A percentile compares a stretch with the other conserved stretches of the same genome.
Evolutionary conservation across 352 stramenopile species (phyloP).

Genomic region (Halophytophthora polymorphica): DNA sequence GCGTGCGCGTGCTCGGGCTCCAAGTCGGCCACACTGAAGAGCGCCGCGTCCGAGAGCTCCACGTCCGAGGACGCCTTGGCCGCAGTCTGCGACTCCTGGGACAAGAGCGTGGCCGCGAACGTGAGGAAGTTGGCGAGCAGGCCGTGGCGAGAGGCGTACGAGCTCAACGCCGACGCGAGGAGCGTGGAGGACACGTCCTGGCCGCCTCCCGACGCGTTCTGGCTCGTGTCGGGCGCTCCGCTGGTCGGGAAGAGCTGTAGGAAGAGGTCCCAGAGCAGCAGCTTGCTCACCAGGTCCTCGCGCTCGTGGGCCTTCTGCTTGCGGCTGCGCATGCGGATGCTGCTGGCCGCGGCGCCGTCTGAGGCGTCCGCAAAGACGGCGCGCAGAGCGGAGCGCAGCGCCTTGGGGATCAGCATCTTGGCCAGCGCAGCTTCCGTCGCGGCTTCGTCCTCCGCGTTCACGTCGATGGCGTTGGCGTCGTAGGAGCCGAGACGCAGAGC

Average conservation of each 20-base stretch:
- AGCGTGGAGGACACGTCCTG: conserved; percentile 29
- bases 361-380: conserved; percentile 39
- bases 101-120: conserved; percentile 58
- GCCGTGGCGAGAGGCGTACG: conserved; percentile 53
- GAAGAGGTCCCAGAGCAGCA: conserved; percentile 84
- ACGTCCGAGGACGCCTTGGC: conserved; percentile 15
- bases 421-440: conserved; percentile 67
- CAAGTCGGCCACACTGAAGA: conserved; percentile 48
- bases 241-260: conserved; percentile 69
- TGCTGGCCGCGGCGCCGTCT: conserved; percentile 8
- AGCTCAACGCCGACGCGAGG: conserved; percentile 69
- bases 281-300: conserved; percentile 45
- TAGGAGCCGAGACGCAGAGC: conserved; percentile 39
- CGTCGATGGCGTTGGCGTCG: conserved; percentile 49
- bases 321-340: conserved; percentile 40
- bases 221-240: conserved; percentile 6
- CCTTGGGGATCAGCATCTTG: conserved; percentile 59
- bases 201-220: conserved; percentile 4
- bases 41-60: conserved; percentile 43
- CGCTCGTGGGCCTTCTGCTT: conserved; percentile 53
- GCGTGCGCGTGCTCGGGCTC: conserved; percentile 20
- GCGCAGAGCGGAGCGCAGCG: conserved; percentile 57
- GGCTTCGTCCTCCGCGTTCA: conserved; percentile 78
- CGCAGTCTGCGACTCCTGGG: conserved; percentile 42
- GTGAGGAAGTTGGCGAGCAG: conserved; percentile 67